phyloP scores from a whole-genome alignment of 2,329 filamentous ascomycete species.

The Arthrinium phaeospermum region DNA sequence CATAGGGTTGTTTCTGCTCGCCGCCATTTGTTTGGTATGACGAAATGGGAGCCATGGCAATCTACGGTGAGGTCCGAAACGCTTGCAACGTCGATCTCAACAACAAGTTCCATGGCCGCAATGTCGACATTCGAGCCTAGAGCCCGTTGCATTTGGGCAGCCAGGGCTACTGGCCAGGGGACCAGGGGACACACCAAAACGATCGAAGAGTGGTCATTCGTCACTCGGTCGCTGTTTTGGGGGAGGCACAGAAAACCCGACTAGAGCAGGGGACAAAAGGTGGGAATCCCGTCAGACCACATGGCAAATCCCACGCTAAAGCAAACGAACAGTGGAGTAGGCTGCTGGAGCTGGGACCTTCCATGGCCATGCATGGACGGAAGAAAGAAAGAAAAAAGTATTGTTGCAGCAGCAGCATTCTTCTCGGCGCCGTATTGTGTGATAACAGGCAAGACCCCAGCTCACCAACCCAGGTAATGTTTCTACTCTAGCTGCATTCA shows the following conservation, averaged over 20 bases:
- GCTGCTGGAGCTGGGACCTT: background rate
- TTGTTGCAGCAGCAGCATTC: too few relatives aligned
- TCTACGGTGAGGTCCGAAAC: background rate
- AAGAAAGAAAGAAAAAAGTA: background rate
- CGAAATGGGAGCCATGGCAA: background rate
- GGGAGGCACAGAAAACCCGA: background rate
- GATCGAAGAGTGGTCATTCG: background rate
- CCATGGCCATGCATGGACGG: background rate
- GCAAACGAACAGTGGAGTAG: slow-evolving; percentile 1
- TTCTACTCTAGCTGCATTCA: slow-evolving; percentile 1
- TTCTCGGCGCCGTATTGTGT: too few relatives aligned
- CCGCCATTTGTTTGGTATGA: background rate
- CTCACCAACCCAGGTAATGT: background rate
- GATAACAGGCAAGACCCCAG: background rate
- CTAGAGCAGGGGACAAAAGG: background rate
- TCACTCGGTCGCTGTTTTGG: background rate
- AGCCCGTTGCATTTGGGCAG: slow-evolving; percentile 1
- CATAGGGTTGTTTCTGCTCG: background rate
- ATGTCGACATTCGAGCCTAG: background rate
- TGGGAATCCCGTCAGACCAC: slow-evolving; percentile 16
- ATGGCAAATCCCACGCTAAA: slow-evolving; percentile 15
- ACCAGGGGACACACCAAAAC: background rate
- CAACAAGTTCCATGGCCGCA: background rate
- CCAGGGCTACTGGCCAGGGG: background rate
- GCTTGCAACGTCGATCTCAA: background rate